A percentile compares a stretch with the other conserved stretches of the same genome.
Evolutionary conservation across 2,329 filamentous ascomycete species (phyloP).

Genomic region (Diplodia seriata): DNA sequence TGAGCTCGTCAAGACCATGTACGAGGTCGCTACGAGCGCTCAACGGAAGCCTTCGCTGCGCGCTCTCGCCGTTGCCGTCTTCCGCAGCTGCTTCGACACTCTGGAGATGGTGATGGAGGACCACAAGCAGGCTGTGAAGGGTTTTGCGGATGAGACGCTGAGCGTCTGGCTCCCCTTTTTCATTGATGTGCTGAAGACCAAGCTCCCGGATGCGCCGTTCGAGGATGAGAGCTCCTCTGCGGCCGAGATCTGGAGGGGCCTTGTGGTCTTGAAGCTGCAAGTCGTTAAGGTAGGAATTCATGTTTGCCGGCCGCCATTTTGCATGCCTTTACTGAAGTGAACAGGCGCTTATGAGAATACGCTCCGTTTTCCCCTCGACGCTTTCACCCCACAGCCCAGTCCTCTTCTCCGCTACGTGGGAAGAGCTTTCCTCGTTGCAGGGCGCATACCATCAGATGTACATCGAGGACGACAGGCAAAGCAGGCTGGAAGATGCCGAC

Average conservation of each 20-base stretch:
- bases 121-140: slow-evolving; percentile 83
- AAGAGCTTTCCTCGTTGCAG: slow-evolving; percentile 79
- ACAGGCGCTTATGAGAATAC: slow-evolving; percentile 85
- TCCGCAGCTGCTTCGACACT: slow-evolving; percentile 90
- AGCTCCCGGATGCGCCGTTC: slow-evolving; percentile 67
- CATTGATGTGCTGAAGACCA: slow-evolving; percentile 75
- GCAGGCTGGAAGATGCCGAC: slow-evolving; percentile 87
- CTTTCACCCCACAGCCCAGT: slow-evolving; percentile 81
- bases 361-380: slow-evolving; percentile 80
- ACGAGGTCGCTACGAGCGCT: slow-evolving; percentile 79
- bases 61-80: slow-evolving; percentile 86
- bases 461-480: slow-evolving; percentile 83
- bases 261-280: slow-evolving; percentile 88
- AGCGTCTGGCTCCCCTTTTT: slow-evolving; percentile 90
- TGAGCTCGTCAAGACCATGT: slow-evolving; percentile 83
- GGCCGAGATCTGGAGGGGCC: slow-evolving; percentile 76
- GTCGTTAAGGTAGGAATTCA: slow-evolving; percentile 71
- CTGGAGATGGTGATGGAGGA: slow-evolving; percentile 97
- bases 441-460: slow-evolving; percentile 80
- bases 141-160: slow-evolving; percentile 86
- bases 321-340: slow-evolving; percentile 22
- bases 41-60: slow-evolving; percentile 76
- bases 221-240: slow-evolving; percentile 66
- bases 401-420: slow-evolving; percentile 88
- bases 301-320: background rate